phyloP scores from a whole-genome alignment of 192 early-diverging fungal genomes.

The Coemansia guatemalensis region DNA sequence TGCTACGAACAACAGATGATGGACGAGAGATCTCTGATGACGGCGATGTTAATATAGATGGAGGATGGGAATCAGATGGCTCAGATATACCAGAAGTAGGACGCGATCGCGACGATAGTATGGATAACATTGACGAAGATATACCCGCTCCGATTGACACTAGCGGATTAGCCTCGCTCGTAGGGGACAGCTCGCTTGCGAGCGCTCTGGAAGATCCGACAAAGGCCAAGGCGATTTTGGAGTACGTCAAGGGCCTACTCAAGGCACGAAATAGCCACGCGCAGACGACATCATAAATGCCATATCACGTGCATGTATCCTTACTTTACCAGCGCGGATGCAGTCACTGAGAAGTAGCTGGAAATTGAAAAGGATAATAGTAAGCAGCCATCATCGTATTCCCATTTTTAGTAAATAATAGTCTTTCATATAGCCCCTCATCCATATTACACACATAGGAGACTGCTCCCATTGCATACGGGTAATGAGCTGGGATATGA shows the following conservation, averaged over 20 bases:
- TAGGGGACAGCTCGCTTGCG: constrained; percentile 48
- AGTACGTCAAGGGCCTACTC: constrained; percentile 51
- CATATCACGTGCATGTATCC: constrained; percentile 8
- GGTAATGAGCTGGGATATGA: neutral
- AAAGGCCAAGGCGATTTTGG: constrained; percentile 45
- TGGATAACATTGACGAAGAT: constrained; percentile 19
- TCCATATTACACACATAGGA: neutral
- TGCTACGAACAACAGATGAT: constrained; percentile 12
- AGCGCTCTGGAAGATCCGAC: constrained; percentile 49
- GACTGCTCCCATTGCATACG: neutral
- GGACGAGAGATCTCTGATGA: constrained; percentile 1
- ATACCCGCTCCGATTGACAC: constrained; percentile 48
- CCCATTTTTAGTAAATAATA: neutral
- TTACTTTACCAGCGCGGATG: constrained; percentile 2
- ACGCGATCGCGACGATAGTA: neutral
- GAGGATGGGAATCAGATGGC: constrained; percentile 18
- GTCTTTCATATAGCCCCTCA: neutral
- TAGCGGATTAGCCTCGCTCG: constrained; percentile 43
- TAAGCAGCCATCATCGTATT: neutral
- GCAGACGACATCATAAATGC: neutral
- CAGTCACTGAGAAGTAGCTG: neutral
- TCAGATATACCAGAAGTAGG: neutral
- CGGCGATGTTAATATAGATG: neutral
- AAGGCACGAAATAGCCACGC: constrained; percentile 29
- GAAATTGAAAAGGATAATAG: neutral